Evolutionary conservation across 2,329 filamentous ascomycete species (phyloP), one percentile per base, ranked within the genome.

Genomic region (Cytospora leucostoma): DNA sequence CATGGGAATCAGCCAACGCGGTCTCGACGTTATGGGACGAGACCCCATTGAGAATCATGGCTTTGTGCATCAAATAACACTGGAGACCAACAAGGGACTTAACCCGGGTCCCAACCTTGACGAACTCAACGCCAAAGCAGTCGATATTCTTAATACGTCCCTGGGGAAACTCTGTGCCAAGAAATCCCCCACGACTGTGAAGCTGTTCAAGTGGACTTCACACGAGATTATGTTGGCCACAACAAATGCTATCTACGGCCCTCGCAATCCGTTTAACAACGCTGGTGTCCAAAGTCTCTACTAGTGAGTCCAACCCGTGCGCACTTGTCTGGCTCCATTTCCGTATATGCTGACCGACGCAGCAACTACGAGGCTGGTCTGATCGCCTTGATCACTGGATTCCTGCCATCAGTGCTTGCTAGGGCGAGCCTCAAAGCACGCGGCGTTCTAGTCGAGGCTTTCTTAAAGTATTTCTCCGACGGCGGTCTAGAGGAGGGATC

Each of bases 171-270:
- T 53, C 12, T 53, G 51, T 35, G 32, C 6, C 32, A 19, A 8
- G 13, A 4, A 27, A 3, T n/a, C 4, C 7, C 13, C 32, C 32
- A 53, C 15, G 7, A 35, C 32, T 11, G 32, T 53, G 2, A n/a
- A 40, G 32, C 53, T 61, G n/a, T 55, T 61, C 34, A 33, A 47
- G 38, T 61, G 37, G 59, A 52, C 34, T 49, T 53, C 27, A 21
- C 51, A 61, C 34, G 38, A 56, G 38, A 61, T 61, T 8, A 40
- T 56, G 15, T 27, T 61, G 52, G 59, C 59, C n/a, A 49, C 59
- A 11, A 55, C 59, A 32, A 52, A 61, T 50, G 59, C 59, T 10
- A 35, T 61, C 2, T 61, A 61, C 19, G 59, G 59, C 13, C 52
- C 59, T 27, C 27, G 50, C 15, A 61, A 61, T 38, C 51, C 59